Conservation (phyloP, 106 monocot genomes). For the Ottelia alismoides region DNA sequence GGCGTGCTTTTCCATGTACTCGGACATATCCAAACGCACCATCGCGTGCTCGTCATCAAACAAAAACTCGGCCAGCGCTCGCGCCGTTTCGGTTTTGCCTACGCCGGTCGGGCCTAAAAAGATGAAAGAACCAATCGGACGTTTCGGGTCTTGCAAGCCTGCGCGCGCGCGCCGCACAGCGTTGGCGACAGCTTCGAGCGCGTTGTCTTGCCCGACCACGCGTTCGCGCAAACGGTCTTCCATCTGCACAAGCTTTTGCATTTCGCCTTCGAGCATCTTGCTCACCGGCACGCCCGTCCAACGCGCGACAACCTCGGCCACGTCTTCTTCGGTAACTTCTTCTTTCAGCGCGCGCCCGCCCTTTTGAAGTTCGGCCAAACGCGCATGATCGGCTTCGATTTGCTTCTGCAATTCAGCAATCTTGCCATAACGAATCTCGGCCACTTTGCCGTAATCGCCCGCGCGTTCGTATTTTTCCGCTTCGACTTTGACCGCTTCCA, state of each 20-base stretch:
- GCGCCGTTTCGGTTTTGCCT: slow-evolving; percentile 75
- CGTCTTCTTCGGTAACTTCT: slow-evolving; percentile 48
- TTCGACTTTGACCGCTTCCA: too few relatives aligned
- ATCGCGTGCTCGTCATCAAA: slow-evolving; percentile 69
- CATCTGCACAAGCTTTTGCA: slow-evolving; percentile 49
- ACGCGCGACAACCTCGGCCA: slow-evolving; percentile 50
- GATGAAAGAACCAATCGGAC: too few relatives aligned
- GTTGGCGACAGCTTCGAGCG: slow-evolving; percentile 63
- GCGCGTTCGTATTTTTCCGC: too few relatives aligned
- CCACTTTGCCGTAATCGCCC: too few relatives aligned
- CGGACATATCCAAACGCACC: slow-evolving; percentile 66
- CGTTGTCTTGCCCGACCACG: slow-evolving; percentile 62
- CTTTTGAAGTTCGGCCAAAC: slow-evolving; percentile 50
- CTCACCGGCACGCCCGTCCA: slow-evolving; percentile 83
- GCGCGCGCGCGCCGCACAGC: slow-evolving; percentile 59
- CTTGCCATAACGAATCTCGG: too few relatives aligned
- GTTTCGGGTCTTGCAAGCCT: slow-evolving; percentile 56
- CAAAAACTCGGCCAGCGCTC: slow-evolving; percentile 63
- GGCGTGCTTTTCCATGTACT: slow-evolving; percentile 83
- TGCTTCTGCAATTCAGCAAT: slow-evolving; percentile 48
- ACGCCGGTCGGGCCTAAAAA: too few relatives aligned
- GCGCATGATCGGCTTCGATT: slow-evolving; percentile 18
- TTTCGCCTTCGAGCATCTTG: slow-evolving; percentile 63
- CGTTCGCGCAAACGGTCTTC: slow-evolving; percentile 55
- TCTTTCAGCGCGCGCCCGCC: too few relatives aligned